Conservation (phyloP, 1,139 yeast species). For the Taphrina populina region DNA sequence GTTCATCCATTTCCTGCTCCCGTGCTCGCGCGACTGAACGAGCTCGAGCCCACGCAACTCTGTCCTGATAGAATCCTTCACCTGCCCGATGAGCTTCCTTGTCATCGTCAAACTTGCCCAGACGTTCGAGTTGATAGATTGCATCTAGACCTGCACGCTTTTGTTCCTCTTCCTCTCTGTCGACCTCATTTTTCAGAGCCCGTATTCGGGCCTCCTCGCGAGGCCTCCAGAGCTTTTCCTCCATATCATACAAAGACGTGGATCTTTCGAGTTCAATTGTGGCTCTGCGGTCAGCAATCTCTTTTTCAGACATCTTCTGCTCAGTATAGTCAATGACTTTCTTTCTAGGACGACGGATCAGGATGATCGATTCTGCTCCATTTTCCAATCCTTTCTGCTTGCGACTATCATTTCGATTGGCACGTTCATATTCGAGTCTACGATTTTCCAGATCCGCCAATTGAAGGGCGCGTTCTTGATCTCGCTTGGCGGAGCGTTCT, state of each 20-base stretch:
- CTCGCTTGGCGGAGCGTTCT: conserved; percentile 42
- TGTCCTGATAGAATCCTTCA: conserved; percentile 44
- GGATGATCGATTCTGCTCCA: not conserved
- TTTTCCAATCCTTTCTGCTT: not conserved
- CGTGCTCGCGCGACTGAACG: conserved; percentile 42
- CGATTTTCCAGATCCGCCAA: conserved; percentile 39
- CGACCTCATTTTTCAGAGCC: conserved; percentile 39
- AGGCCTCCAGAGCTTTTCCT: conserved; percentile 40
- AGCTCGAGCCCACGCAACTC: conserved; percentile 44
- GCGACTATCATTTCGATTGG: not conserved
- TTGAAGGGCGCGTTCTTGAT: conserved; percentile 40
- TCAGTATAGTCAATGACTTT: not conserved
- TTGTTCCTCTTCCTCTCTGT: conserved; percentile 37
- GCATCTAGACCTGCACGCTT: conserved; percentile 29
- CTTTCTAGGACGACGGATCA: not conserved
- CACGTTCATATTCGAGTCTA: conserved; percentile 28
- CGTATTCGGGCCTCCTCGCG: conserved; percentile 39
- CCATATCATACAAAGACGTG: conserved; percentile 38
- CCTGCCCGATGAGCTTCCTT: conserved; percentile 37
- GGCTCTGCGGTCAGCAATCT: conserved; percentile 23
- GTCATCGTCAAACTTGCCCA: conserved; percentile 40
- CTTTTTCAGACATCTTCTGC: conserved; percentile 13
- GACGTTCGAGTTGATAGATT: conserved; percentile 29
- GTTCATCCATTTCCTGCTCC: conserved; percentile 43
- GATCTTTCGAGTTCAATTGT: conserved; percentile 31